Percentiles rank a stretch among this genome's conserved stretches.
Conservation (phyloP, 345 rosid genomes). For the Pistacia atlantica region DNA sequence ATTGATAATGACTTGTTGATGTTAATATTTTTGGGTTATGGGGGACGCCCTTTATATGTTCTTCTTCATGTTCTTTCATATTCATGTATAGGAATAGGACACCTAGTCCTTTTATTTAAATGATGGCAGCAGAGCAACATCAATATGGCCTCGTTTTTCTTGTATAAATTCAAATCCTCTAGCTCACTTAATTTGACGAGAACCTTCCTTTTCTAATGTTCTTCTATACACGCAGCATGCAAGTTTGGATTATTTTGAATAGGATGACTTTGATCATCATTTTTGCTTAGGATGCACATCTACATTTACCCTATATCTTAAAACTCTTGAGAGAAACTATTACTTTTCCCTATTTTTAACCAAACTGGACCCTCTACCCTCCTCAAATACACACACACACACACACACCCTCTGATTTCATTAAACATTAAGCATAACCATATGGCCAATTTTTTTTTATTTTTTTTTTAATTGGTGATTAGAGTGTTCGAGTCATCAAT, state of each 20-base stretch:
- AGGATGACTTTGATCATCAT: slow-evolving; percentile 19
- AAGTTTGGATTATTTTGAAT: background rate
- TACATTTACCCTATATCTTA: background rate
- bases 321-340: background rate
- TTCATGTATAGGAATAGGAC: no score
- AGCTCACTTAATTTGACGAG: slow-evolving; percentile 23
- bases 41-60: slow-evolving; percentile 16
- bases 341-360: background rate
- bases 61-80: background rate
- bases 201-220: background rate
- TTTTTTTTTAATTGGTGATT: no score
- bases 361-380: slow-evolving; percentile 8
- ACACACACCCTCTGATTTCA: background rate
- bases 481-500: no score
- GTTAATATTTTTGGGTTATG: slow-evolving; percentile 21
- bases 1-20: slow-evolving; percentile 34
- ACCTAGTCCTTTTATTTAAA: background rate
- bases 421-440: no score
- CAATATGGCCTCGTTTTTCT: background rate
- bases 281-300: slow-evolving; percentile 27
- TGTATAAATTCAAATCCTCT: background rate
- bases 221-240: background rate
- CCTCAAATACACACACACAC: no score
- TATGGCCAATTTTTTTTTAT: no score
- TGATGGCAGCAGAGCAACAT: background rate